Evolutionary conservation across 2,329 filamentous ascomycete species (phyloP).

Genomic region (Fusarium pseudocircinatum): DNA sequence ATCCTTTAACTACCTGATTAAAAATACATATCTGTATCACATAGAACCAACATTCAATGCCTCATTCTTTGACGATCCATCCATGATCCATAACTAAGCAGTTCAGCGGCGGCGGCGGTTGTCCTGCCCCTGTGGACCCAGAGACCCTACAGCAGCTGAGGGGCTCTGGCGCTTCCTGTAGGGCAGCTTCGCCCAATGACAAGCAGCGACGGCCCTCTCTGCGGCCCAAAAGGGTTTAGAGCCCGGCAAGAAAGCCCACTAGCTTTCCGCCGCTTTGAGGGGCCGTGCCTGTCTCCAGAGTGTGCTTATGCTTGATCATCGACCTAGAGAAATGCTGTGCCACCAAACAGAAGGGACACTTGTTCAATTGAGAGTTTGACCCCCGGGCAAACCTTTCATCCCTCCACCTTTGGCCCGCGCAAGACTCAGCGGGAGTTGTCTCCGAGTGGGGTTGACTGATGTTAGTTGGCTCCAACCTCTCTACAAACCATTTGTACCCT

Average conservation of each 20-base stretch:
- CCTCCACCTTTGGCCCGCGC: slow-evolving; percentile 17
- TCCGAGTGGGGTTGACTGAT: slow-evolving; percentile 18
- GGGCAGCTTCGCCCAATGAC: slow-evolving; percentile 24
- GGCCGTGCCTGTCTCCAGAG: slow-evolving; percentile 17
- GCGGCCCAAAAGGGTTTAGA: slow-evolving; percentile 13
- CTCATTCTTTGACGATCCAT: neutral
- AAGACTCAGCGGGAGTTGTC: slow-evolving; percentile 33
- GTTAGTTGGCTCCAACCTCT: slow-evolving; percentile 8
- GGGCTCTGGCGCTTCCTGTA: slow-evolving; percentile 31
- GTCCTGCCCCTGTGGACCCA: slow-evolving; percentile 7
- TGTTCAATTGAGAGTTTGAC: slow-evolving; percentile 52
- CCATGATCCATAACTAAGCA: slow-evolving; percentile 1
- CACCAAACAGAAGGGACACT: slow-evolving; percentile 52
- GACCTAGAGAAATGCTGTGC: slow-evolving; percentile 12
- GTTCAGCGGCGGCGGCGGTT: neutral
- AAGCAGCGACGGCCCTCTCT: neutral
- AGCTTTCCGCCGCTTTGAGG: slow-evolving; percentile 28
- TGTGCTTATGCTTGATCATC: slow-evolving; percentile 17
- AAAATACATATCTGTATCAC: neutral
- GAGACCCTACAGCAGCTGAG: slow-evolving; percentile 29
- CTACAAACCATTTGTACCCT: slow-evolving; percentile 14
- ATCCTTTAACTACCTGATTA: neutral
- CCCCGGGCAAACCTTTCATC: slow-evolving; percentile 3
- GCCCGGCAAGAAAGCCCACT: slow-evolving; percentile 8
- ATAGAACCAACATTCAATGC: neutral